Percentiles rank a stretch among this genome's conserved stretches.
phyloP scores from a whole-genome alignment of 1,284 basidiomycete genomes.

The Ceratobasidium sp. region DNA sequence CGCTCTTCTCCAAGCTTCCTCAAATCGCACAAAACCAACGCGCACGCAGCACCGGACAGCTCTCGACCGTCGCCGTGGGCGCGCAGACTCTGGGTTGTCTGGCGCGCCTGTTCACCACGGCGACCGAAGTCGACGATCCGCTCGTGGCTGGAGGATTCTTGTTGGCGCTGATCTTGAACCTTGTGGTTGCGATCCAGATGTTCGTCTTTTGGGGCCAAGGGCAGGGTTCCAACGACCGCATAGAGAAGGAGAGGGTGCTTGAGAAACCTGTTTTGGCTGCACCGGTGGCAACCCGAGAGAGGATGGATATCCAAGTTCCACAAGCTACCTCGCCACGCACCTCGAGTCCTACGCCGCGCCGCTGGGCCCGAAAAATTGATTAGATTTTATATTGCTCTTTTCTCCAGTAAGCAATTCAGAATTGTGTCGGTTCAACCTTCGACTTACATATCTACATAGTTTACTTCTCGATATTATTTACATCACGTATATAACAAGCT shows the following conservation, averaged over 20 bases:
- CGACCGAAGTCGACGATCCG: conserved; percentile 81
- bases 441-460: background rate
- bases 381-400: background rate
- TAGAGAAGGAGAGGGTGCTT: conserved; percentile 42
- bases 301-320: conserved; percentile 26
- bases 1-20: conserved; percentile 84
- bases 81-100: conserved; percentile 84
- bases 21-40: conserved; percentile 83
- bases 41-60: conserved; percentile 82
- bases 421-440: background rate
- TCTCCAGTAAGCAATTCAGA: background rate
- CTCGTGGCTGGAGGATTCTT: conserved; percentile 83
- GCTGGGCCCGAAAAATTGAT: conserved; percentile 35
- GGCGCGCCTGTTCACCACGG: conserved; percentile 88
- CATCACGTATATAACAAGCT: conserved; percentile 1
- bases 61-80: conserved; percentile 87
- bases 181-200: conserved; percentile 81
- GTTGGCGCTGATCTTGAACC: conserved; percentile 79
- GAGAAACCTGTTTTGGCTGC: conserved; percentile 13
- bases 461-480: conserved; percentile 2
- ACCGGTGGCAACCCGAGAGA: conserved; percentile 15
- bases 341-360: conserved; percentile 26
- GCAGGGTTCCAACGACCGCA: conserved; percentile 45
- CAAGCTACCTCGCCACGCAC: conserved; percentile 24
- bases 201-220: conserved; percentile 79